These are phyloP conservation scores for Blastocystis sp. DNA, from an alignment of 352 stramenopile genomes.

Conservation along the genomic window DNA sequence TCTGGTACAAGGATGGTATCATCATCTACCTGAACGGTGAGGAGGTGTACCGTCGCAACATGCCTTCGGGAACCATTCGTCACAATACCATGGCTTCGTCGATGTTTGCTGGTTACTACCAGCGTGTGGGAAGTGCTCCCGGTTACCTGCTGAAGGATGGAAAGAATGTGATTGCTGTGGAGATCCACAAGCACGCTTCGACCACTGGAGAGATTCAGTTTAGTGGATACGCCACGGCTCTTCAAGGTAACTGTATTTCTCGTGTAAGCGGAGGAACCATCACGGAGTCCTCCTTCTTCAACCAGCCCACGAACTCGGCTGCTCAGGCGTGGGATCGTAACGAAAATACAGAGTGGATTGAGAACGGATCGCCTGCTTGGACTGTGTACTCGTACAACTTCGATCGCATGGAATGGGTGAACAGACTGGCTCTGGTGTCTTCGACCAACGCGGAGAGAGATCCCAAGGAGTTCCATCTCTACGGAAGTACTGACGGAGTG, in stretches of 20 bases:
- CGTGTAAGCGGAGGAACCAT: not conserved
- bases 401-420: constrained; percentile 22
- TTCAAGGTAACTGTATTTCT: constrained; percentile 4
- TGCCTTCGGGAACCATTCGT: not conserved
- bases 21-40: constrained; percentile 14
- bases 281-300: not conserved
- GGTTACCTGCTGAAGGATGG: not conserved
- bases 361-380: not conserved
- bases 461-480: not conserved
- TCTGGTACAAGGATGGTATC: constrained; percentile 15
- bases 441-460: not conserved
- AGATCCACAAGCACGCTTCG: not conserved
- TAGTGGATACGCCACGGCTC: not conserved
- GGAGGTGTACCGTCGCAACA: constrained; percentile 13
- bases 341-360: not conserved
- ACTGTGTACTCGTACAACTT: constrained; percentile 18
- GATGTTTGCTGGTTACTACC: constrained; percentile 23
- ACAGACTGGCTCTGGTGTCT: not conserved
- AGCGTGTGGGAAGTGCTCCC: not conserved
- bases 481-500: not conserved
- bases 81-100: not conserved
- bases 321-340: not conserved
- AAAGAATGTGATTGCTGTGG: constrained; percentile 29
- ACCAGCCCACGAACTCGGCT: not conserved
- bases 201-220: not conserved